Evolutionary conservation across 768 basidiomycete genomes (phyloP).

Genomic region (Pholiota conissans): DNA sequence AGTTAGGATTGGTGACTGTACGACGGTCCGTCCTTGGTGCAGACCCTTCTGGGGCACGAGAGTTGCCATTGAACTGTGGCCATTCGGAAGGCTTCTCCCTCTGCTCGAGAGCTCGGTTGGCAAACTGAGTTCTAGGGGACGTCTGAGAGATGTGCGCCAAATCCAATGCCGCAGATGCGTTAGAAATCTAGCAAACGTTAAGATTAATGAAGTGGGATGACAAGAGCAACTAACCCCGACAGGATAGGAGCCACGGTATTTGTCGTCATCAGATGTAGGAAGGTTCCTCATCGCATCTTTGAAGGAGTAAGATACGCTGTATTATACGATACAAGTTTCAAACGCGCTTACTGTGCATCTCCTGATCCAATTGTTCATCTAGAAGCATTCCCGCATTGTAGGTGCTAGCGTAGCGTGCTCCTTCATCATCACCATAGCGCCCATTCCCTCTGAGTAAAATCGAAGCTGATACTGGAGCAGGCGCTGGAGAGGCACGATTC

Average conservation of each 20-base stretch:
- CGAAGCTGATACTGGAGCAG: conserved; percentile 51
- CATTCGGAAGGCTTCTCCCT: conserved; percentile 86
- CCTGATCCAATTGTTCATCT: conserved; percentile 90
- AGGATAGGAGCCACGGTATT: conserved; percentile 63
- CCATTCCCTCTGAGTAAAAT: conserved; percentile 50
- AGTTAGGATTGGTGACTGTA: conserved; percentile 71
- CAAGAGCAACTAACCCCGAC: conserved; percentile 50
- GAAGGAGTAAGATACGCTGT: conserved; percentile 13
- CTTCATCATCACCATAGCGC: conserved; percentile 60
- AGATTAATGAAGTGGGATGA: conserved; percentile 1
- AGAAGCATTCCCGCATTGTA: conserved; percentile 90
- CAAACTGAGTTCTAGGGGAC: conserved; percentile 63
- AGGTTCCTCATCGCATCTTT: conserved; percentile 86
- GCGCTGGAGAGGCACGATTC: conserved; percentile 54
- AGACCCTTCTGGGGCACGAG: conserved; percentile 61
- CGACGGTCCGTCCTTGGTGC: conserved; percentile 62
- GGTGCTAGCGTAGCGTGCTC: conserved; percentile 54
- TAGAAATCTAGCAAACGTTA: conserved; percentile 56
- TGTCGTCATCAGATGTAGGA: conserved; percentile 89
- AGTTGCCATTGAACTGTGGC: conserved; percentile 80
- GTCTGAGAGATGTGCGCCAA: conserved; percentile 88
- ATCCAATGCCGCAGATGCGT: conserved; percentile 90
- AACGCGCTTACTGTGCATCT: conserved; percentile 80
- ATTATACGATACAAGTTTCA: neutral
- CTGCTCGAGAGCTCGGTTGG: conserved; percentile 52